These are phyloP conservation scores for Tilletia setariae DNA, from an alignment of 1,284 basidiomycete species.

Conservation along the genomic window DNA sequence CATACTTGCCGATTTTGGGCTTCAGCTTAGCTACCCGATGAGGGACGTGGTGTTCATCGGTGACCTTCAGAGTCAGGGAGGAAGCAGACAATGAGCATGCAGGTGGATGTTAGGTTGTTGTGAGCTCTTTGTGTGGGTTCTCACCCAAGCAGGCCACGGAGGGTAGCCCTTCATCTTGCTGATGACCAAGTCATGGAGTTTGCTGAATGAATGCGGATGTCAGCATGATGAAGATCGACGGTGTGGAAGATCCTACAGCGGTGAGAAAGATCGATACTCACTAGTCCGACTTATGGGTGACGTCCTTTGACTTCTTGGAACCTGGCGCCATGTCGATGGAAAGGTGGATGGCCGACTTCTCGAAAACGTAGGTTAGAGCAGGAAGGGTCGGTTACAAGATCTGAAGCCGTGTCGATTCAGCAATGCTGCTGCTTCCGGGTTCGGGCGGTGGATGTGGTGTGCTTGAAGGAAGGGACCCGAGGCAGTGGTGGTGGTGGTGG, in stretches of 20 bases:
- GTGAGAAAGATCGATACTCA: slow-evolving; percentile 14
- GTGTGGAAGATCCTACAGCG: background rate
- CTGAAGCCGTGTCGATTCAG: background rate
- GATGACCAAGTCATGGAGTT: slow-evolving; percentile 74
- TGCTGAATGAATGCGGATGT: slow-evolving; percentile 19
- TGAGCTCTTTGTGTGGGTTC: slow-evolving; percentile 50
- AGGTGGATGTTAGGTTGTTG: background rate
- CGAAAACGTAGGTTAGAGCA: slow-evolving; percentile 12
- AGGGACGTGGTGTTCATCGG: slow-evolving; percentile 69
- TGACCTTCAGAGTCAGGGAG: slow-evolving; percentile 61
- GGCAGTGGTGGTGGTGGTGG: too few relatives aligned
- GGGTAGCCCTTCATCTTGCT: slow-evolving; percentile 91
- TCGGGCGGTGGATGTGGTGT: too few relatives aligned
- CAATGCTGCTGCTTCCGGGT: too few relatives aligned
- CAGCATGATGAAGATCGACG: background rate
- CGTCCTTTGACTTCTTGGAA: slow-evolving; percentile 15
- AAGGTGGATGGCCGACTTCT: background rate
- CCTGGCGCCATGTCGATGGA: background rate
- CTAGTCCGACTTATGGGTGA: background rate
- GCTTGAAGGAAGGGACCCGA: too few relatives aligned
- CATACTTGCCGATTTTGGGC: slow-evolving; percentile 67
- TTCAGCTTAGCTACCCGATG: slow-evolving; percentile 66
- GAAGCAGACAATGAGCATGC: background rate
- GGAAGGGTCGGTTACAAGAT: background rate
- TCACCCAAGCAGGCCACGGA: slow-evolving; percentile 82